Conservation (phyloP, 805 yeast genomes). For the Scheffersomyces amazonensis region DNA sequence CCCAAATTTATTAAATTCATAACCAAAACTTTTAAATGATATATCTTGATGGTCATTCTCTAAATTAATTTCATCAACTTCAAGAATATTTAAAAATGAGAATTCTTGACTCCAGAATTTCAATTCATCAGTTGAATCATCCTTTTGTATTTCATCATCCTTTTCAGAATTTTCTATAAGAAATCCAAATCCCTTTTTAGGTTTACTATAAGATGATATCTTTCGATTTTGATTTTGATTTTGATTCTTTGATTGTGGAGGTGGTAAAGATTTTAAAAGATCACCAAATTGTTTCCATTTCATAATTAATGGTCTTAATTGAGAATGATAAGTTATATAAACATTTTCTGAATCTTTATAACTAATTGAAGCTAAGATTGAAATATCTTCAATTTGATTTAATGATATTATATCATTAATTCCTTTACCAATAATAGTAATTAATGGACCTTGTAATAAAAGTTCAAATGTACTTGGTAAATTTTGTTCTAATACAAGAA, state of each 20-base stretch:
- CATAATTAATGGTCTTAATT: constrained; percentile 28
- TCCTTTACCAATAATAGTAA: not conserved
- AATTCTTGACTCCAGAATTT: constrained; percentile 12
- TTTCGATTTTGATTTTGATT: not conserved
- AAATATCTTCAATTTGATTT: constrained; percentile 9
- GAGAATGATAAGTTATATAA: constrained; percentile 16
- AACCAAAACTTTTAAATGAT: constrained; percentile 3
- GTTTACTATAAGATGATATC: constrained; percentile 12
- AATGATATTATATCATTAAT: constrained; percentile 9
- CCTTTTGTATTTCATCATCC: constrained; percentile 4
- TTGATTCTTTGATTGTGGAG: not conserved
- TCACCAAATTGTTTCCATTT: constrained; percentile 4
- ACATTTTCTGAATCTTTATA: constrained; percentile 5
- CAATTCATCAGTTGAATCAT: not conserved
- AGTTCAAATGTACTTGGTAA: constrained; percentile 9
- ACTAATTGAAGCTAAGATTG: constrained; percentile 14
- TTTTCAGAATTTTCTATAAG: constrained; percentile 14
- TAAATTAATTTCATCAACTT: constrained; percentile 14
- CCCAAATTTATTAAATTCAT: constrained; percentile 5
- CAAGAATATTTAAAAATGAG: constrained; percentile 8
- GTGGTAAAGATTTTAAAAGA: not conserved
- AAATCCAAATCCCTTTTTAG: constrained; percentile 28
- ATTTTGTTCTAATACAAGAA: constrained; percentile 9
- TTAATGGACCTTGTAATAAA: constrained; percentile 24
- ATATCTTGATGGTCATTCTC: not conserved